Evolutionary conservation across 2,329 filamentous ascomycete genomes (phyloP).

Genomic region (Colletotrichum musae): DNA sequence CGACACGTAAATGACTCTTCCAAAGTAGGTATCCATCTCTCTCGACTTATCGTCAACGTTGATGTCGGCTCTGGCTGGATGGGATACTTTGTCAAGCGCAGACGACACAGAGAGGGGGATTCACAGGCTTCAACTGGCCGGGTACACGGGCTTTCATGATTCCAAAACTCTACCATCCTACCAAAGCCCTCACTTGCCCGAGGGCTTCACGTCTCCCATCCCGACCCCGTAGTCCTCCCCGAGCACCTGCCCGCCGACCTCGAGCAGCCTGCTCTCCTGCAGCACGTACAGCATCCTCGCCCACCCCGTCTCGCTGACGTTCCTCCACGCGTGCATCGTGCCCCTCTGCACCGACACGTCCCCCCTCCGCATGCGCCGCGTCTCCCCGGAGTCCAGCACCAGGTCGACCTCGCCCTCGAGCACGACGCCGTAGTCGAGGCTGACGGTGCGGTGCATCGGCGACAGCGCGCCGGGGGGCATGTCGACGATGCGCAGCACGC

Average conservation of each 20-base stretch:
- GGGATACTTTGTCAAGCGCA: no score
- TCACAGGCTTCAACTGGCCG: no score
- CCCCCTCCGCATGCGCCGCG: constrained; percentile 60
- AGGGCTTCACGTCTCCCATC: constrained; percentile 42
- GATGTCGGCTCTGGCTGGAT: no score
- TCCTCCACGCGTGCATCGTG: constrained; percentile 69
- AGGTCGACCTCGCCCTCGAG: constrained; percentile 68
- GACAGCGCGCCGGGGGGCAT: constrained; percentile 56
- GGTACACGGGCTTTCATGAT: no score
- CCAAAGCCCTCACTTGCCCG: constrained; percentile 11
- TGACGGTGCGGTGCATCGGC: constrained; percentile 67
- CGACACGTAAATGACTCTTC: no score
- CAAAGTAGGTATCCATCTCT: no score
- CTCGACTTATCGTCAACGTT: no score
- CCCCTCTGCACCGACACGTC: constrained; percentile 70
- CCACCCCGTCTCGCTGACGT: constrained; percentile 59
- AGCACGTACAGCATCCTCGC: constrained; percentile 59
- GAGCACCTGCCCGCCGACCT: constrained; percentile 31
- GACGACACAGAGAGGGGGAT: no score
- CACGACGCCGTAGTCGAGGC: constrained; percentile 69
- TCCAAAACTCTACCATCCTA: no score
- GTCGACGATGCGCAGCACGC: constrained; percentile 63
- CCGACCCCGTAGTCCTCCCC: constrained; percentile 42
- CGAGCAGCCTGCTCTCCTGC: constrained; percentile 44
- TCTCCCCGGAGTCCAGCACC: constrained; percentile 65